phyloP scores from a whole-genome alignment of 179 eudicot species.

The Heliamphora pulchella region DNA sequence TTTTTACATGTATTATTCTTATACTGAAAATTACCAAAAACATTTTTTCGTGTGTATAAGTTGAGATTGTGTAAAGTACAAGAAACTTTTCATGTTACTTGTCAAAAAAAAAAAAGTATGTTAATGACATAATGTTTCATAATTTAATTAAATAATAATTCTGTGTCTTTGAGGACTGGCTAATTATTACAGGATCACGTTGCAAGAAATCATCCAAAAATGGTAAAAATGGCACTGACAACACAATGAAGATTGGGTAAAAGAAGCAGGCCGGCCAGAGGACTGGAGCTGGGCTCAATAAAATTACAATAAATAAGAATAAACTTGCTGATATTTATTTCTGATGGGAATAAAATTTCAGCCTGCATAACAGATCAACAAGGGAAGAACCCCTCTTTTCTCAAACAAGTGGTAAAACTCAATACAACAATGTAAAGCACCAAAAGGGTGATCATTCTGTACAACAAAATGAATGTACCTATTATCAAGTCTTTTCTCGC shows the following conservation, averaged over 20 bases:
- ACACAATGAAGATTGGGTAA: not conserved
- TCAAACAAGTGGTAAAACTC: not conserved
- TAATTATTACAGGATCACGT: not conserved
- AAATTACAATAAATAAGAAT: not conserved
- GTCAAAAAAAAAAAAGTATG: no score
- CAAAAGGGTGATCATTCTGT: not conserved
- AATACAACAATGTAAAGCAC: not conserved
- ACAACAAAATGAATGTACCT: constrained; percentile 36
- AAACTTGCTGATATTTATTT: not conserved
- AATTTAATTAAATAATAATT: not conserved
- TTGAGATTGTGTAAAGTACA: no score
- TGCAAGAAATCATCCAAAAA: not conserved
- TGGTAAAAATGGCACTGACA: not conserved
- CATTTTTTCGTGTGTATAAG: no score
- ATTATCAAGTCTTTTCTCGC: constrained; percentile 85
- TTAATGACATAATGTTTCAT: not conserved
- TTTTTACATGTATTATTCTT: no score
- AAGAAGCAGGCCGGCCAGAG: not conserved
- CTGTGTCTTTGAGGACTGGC: not conserved
- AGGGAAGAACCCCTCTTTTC: not conserved
- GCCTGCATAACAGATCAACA: no score
- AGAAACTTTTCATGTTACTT: no score
- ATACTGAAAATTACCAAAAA: no score
- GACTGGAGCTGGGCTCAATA: no score
- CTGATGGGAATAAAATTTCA: not conserved